A percentile compares a stretch with the other conserved stretches of the same genome.
phyloP scores from a whole-genome alignment of 495 filamentous ascomycete species.

The Cercophora scortea region DNA sequence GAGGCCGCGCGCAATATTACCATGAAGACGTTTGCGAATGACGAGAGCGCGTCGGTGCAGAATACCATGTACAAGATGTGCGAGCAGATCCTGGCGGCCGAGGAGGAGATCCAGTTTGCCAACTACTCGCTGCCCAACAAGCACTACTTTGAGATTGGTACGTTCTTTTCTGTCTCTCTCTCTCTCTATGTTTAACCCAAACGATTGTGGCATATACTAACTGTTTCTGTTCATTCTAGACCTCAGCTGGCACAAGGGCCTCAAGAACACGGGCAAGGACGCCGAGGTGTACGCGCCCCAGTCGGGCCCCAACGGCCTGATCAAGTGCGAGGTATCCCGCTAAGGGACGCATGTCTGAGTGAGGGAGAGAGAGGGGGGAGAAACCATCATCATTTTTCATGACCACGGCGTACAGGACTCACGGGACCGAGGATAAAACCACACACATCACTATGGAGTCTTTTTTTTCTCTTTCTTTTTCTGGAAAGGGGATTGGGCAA shows the following conservation, averaged over 20 bases:
- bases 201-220: background rate
- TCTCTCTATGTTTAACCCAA: background rate
- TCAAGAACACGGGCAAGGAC: slow-evolving; percentile 94
- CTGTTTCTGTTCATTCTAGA: slow-evolving; percentile 42
- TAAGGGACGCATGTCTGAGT: slow-evolving; percentile 11
- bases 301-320: slow-evolving; percentile 86
- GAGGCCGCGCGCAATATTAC: slow-evolving; percentile 70
- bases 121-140: slow-evolving; percentile 90
- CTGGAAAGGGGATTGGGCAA: too few relatives aligned
- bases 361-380: too few relatives aligned
- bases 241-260: slow-evolving; percentile 91
- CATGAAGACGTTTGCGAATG: slow-evolving; percentile 84
- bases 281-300: slow-evolving; percentile 95
- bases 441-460: too few relatives aligned
- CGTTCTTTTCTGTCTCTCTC: slow-evolving; percentile 30
- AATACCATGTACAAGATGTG: slow-evolving; percentile 98
- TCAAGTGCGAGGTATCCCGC: slow-evolving; percentile 86
- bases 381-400: too few relatives aligned
- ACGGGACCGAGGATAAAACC: too few relatives aligned
- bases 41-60: slow-evolving; percentile 88
- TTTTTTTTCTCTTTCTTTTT: too few relatives aligned
- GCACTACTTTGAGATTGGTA: slow-evolving; percentile 97
- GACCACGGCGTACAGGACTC: too few relatives aligned
- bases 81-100: slow-evolving; percentile 73
- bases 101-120: slow-evolving; percentile 61